Evolutionary conservation across 2,329 filamentous ascomycete genomes (phyloP).

Genomic region (Chalara sp.): DNA sequence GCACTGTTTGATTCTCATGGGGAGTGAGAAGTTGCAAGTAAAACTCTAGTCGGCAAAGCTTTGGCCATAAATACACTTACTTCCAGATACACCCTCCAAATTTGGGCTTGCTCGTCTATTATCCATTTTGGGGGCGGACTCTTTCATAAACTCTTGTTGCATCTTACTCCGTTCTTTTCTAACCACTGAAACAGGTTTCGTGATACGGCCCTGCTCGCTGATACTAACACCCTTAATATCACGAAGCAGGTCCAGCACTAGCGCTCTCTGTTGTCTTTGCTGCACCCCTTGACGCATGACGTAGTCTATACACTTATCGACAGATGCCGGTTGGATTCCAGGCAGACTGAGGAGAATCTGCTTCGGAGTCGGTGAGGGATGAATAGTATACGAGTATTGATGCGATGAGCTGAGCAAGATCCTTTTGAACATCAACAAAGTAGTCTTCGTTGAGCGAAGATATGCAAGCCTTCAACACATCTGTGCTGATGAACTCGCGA

Average conservation of each 20-base stretch:
- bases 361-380: constrained; percentile 58
- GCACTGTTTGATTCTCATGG: no score
- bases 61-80: no score
- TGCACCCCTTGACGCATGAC: constrained; percentile 52
- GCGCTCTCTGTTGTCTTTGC: constrained; percentile 69
- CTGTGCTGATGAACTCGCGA: constrained; percentile 81
- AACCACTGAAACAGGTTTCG: constrained; percentile 41
- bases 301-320: constrained; percentile 57
- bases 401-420: constrained; percentile 82
- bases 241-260: constrained; percentile 79
- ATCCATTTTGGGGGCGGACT: constrained; percentile 18
- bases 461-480: constrained; percentile 85
- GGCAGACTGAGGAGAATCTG: constrained; percentile 75
- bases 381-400: constrained; percentile 75
- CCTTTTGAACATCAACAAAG: constrained; percentile 93
- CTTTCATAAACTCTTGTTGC: constrained; percentile 61
- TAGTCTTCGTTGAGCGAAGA: constrained; percentile 90
- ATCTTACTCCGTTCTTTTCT: constrained; percentile 47
- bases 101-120: constrained; percentile 15
- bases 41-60: no score
- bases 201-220: constrained; percentile 84
- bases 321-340: constrained; percentile 61
- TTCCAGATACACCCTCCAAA: constrained; percentile 25
- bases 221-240: constrained; percentile 86
- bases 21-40: no score